phyloP scores from a whole-genome alignment of 2,329 filamentous ascomycete species.

The Neocatenulostroma microsporum region DNA sequence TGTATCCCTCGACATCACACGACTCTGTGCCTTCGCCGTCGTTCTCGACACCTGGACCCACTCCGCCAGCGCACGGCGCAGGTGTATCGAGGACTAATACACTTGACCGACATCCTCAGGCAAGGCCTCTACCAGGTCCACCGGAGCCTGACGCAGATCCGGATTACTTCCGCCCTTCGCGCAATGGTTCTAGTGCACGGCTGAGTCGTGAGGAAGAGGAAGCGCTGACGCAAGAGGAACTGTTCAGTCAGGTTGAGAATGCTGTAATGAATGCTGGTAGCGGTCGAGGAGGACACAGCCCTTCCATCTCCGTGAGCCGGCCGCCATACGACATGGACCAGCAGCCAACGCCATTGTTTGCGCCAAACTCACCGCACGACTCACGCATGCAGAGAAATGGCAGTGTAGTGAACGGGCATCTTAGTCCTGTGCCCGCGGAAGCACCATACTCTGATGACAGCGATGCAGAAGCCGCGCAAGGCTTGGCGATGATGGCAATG shows the following conservation, averaged over 20 bases:
- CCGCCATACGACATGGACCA: slow-evolving; percentile 20
- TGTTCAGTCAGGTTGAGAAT: slow-evolving; percentile 51
- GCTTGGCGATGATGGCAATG: slow-evolving; percentile 72
- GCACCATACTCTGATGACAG: slow-evolving; percentile 62
- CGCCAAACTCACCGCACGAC: slow-evolving; percentile 15
- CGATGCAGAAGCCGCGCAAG: slow-evolving; percentile 79
- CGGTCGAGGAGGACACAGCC: slow-evolving; percentile 19
- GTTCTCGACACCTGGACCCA: slow-evolving; percentile 44
- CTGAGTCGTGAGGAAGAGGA: slow-evolving; percentile 19
- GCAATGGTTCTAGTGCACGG: slow-evolving; percentile 19
- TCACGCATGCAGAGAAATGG: slow-evolving; percentile 18
- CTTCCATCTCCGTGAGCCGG: slow-evolving; percentile 32
- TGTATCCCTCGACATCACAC: slow-evolving; percentile 13
- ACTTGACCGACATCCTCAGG: slow-evolving; percentile 48
- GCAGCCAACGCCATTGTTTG: slow-evolving; percentile 24
- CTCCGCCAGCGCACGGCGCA: slow-evolving; percentile 40
- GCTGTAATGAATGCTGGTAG: slow-evolving; percentile 38
- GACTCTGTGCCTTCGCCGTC: slow-evolving; percentile 29
- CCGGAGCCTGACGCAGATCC: slow-evolving; percentile 36
- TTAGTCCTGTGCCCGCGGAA: slow-evolving; percentile 35
- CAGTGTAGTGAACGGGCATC: slow-evolving; percentile 35
- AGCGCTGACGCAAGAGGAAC: slow-evolving; percentile 44
- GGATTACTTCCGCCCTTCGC: slow-evolving; percentile 31
- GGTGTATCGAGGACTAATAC: slow-evolving; percentile 35
- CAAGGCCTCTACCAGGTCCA: slow-evolving; percentile 52